These are phyloP conservation scores for Solanum rostratum DNA, from an alignment of 257 asterid genomes.

Conservation along the genomic window DNA sequence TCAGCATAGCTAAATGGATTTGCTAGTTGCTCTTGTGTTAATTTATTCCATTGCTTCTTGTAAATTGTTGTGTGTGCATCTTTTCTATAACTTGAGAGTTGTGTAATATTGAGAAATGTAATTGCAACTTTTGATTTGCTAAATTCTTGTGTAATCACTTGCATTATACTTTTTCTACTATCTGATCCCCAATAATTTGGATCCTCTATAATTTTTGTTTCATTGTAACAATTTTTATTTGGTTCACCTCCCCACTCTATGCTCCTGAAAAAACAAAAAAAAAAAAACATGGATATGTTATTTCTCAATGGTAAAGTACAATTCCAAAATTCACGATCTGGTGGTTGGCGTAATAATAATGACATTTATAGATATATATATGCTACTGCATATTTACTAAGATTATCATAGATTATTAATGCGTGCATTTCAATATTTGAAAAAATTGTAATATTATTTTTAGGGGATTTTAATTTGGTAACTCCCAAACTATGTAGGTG, in stretches of 20 bases:
- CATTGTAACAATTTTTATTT: neutral
- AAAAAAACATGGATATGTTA: neutral
- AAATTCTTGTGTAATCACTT: neutral
- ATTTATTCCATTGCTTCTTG: constrained; percentile 36
- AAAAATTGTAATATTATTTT: neutral
- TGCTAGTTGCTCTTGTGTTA: constrained; percentile 30
- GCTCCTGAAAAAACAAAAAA: neutral
- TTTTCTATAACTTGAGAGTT: constrained; percentile 46
- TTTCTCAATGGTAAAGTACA: neutral
- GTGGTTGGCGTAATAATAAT: no score
- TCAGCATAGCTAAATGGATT: constrained; percentile 54
- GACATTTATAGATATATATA: no score
- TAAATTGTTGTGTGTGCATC: constrained; percentile 74
- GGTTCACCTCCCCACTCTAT: neutral
- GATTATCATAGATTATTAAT: no score
- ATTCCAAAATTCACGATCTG: neutral
- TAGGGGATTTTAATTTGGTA: neutral
- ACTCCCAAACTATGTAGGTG: neutral
- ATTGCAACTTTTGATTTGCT: constrained; percentile 35
- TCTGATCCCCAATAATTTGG: constrained; percentile 2
- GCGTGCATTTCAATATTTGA: neutral
- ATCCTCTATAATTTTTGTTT: neutral
- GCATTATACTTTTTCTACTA: neutral
- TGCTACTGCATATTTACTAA: no score
- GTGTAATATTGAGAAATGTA: constrained; percentile 52